Base-by-base conservation (phyloP, 192 early-diverging fungal species). In the Coemansia asiatica region DNA sequence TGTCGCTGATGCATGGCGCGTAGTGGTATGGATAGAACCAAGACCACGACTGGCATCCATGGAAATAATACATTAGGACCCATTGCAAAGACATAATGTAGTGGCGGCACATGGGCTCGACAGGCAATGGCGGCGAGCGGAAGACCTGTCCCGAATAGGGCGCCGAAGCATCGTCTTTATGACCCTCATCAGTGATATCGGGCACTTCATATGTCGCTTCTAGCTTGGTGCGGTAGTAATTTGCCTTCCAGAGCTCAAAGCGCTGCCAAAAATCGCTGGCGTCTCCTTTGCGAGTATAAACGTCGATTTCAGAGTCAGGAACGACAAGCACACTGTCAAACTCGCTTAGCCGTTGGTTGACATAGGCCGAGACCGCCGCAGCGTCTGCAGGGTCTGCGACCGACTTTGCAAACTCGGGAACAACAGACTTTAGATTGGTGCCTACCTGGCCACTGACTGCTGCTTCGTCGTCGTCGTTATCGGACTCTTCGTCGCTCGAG, bases 21-120 rank as follows among this genome's bases (percentile, higher is more conserved):
- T 99, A 99, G 74, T 99, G 93, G 83, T 91, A 97, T 7, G 96
- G 96, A 64, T 92, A 99, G 83, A 88, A 99, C 96, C 96, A 98
- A 26, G 92, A 89, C 97, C 97, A 99, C 15, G 95, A 97, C 60
- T 90, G 90, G 27, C 94, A 90, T 57, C 97, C 97, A 63, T 90
- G 84, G 79, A 95, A 99, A 69, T 99, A 99, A 71, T 99, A 99
- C 61, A 87, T 87, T 15, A 99, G 80, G 4, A 98, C 95, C 97
- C 97, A 99, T 74, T 97, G 95, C 27, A 99, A 74, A n/a, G 95
- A 92, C 71, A 90, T 90, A 4, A 97, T 87, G 66, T 99, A 99
- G 12, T 85, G 81, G 61, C 85, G 83, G 31, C 92, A 86, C 69
- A 92, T 72, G 1, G 64, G 61, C 35, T 87, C 85, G 47, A 92